Evolutionary conservation across 495 filamentous ascomycete genomes (phyloP), one percentile per base, ranked within the genome.

Genomic region (Neurospora intermedia): DNA sequence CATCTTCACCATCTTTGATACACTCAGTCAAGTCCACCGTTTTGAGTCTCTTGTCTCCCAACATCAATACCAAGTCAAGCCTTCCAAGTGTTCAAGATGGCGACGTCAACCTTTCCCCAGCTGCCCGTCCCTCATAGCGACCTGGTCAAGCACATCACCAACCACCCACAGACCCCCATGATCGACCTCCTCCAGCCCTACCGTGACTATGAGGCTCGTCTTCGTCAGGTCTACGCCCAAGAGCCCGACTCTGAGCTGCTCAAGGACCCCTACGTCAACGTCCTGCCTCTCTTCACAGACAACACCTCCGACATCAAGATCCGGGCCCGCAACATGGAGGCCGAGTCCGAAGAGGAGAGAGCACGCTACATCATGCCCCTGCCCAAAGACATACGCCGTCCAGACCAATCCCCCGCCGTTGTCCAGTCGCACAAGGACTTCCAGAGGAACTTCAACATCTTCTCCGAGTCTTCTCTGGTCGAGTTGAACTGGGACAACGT

Each of bases 401-500:
- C 80, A 2, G 82, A 84, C 78, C 89, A 87, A 39, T 87, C 90
- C 2, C 87, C 88, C 6, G 92, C 92, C 6, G 84, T 92, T 35
- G 92, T 93, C 2, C 72, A 81, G 39, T 84, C 83, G 1, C 77
- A 94, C 42, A 85, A 87, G 69, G 90, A 93, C 16, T 96, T 95
- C 77, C 87, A 88, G 76, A 83, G 86, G 59, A 93, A 95, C 81
- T 94, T 95, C 81, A 85, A 86, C 71, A 76, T 95, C 73, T 96
- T 96, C 77, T 92, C 90, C 27, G 93, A 96, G 79, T 85, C 83
- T 4, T 84, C 86, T 0, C 77, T 88, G 16, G 76, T 76, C 40
- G 91, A 93, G 39, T 77, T 94, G 69, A 87, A 94, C 79, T 94
- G 91, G 92, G 87, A 80, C 76, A 94, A 95, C 78, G 86, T 94